Evolutionary conservation across 371 early-diverging fungal species (phyloP).

Genomic region (Gilbertella persicaria): DNA sequence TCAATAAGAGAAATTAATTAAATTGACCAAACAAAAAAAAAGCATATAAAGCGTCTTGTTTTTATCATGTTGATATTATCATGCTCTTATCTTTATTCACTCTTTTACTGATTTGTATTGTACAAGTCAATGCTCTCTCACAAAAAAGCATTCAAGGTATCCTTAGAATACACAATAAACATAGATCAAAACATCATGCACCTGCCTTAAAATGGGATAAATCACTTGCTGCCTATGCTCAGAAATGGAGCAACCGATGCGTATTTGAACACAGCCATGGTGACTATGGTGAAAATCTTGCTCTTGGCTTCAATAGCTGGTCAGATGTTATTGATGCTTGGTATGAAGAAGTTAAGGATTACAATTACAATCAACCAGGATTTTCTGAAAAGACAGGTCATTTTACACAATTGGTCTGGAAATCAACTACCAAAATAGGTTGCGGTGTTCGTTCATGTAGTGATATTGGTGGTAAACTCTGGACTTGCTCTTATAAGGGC

Average conservation of each 20-base stretch:
- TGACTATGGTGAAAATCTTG: constrained; percentile 46
- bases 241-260: constrained; percentile 48
- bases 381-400: constrained; percentile 45
- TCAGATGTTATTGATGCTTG: constrained; percentile 28
- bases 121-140: not conserved
- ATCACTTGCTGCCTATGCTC: constrained; percentile 45
- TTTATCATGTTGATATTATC: too few species aligned
- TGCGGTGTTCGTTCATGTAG: constrained; percentile 52
- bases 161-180: constrained; percentile 46
- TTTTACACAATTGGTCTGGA: constrained; percentile 60
- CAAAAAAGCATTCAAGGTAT: constrained; percentile 5
- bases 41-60: too few species aligned
- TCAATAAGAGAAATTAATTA: constrained; percentile 7
- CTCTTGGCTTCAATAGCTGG: constrained; percentile 33
- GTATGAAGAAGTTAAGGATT: constrained; percentile 43
- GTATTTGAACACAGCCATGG: constrained; percentile 40
- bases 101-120: not conserved
- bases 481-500: constrained; percentile 49
- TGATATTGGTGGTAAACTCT: constrained; percentile 31
- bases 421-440: constrained; percentile 47
- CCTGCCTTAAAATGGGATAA: constrained; percentile 49
- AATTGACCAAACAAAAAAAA: too few species aligned
- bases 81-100: not conserved
- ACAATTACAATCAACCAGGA: constrained; percentile 39
- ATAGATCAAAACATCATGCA: constrained; percentile 44